A percentile compares a stretch with the other conserved stretches of the same genome.
phyloP scores from a whole-genome alignment of 2,329 filamentous ascomycete genomes.

The Bipolaris gigantea region DNA sequence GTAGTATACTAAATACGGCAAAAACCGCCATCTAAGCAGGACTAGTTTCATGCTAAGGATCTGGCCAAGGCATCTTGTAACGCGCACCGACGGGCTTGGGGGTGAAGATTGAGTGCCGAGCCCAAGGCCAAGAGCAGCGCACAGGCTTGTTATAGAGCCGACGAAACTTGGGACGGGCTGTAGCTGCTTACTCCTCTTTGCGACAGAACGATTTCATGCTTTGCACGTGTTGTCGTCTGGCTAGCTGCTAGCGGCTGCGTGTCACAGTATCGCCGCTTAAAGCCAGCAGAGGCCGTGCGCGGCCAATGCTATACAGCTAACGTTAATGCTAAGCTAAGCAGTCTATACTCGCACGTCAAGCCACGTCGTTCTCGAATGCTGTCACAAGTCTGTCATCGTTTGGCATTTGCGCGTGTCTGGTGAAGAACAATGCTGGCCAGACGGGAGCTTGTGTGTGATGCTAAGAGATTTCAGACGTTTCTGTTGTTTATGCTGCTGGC shows the following conservation, averaged over 20 bases:
- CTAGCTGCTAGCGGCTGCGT: not conserved
- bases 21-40: too few species aligned
- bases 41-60: not conserved
- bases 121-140: not conserved
- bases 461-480: not conserved
- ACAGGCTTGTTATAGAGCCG: not conserved
- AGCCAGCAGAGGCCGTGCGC: not conserved
- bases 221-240: not conserved
- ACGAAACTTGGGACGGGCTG: not conserved
- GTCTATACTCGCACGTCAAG: not conserved
- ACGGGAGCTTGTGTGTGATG: not conserved
- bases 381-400: not conserved
- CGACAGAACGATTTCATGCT: not conserved
- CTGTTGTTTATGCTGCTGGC: not conserved
- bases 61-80: not conserved
- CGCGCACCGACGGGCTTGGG: not conserved
- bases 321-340: not conserved
- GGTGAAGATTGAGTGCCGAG: not conserved
- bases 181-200: not conserved
- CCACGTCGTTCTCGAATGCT: not conserved
- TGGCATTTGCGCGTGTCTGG: not conserved
- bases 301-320: not conserved
- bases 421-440: not conserved
- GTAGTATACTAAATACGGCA: too few species aligned
- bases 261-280: conserved; percentile 1